Percentiles rank a stretch among this genome's conserved stretches.
Evolutionary conservation across 2,329 filamentous ascomycete species (phyloP).

Genomic region (Pseudogymnoascus sp.): DNA sequence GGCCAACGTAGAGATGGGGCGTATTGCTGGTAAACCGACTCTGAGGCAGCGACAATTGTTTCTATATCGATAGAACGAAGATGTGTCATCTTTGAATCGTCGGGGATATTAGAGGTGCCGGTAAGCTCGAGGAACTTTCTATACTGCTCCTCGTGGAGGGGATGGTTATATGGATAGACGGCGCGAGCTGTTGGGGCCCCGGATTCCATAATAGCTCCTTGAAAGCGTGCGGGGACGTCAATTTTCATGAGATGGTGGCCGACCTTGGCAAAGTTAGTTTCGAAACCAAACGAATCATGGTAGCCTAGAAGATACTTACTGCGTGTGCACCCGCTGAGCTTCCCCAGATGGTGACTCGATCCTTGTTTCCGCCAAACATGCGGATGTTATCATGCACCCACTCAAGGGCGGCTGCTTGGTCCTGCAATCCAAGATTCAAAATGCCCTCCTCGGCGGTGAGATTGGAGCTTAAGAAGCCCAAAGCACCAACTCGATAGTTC

Average conservation of each 20-base stretch:
- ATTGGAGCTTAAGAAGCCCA: conserved; percentile 60
- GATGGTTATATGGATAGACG: conserved; percentile 46
- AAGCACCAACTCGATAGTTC: conserved; percentile 54
- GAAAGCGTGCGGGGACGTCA: conserved; percentile 36
- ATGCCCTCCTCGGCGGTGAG: conserved; percentile 45
- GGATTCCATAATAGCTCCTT: conserved; percentile 50
- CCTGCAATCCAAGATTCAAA: conserved; percentile 58
- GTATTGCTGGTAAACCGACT: conserved; percentile 38
- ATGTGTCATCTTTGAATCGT: conserved; percentile 42
- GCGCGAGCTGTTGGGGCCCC: conserved; percentile 49
- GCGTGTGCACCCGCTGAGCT: conserved; percentile 57
- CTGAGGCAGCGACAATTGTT: conserved; percentile 36
- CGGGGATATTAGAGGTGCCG: conserved; percentile 38
- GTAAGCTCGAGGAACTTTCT: conserved; percentile 47
- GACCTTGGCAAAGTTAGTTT: conserved; percentile 37
- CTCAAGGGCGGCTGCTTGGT: conserved; percentile 50
- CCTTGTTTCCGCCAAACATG: conserved; percentile 52
- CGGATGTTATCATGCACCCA: conserved; percentile 57
- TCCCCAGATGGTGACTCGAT: conserved; percentile 55
- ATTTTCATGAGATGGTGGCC: conserved; percentile 58
- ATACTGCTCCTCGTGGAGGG: conserved; percentile 50
- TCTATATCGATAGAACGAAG: conserved; percentile 40
- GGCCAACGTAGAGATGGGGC: conserved; percentile 47
- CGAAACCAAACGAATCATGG: neutral
- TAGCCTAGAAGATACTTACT: conserved; percentile 29